These are phyloP conservation scores for Macrophomina phaseolina DNA, from an alignment of 2,329 filamentous ascomycete species.

Conservation along the genomic window DNA sequence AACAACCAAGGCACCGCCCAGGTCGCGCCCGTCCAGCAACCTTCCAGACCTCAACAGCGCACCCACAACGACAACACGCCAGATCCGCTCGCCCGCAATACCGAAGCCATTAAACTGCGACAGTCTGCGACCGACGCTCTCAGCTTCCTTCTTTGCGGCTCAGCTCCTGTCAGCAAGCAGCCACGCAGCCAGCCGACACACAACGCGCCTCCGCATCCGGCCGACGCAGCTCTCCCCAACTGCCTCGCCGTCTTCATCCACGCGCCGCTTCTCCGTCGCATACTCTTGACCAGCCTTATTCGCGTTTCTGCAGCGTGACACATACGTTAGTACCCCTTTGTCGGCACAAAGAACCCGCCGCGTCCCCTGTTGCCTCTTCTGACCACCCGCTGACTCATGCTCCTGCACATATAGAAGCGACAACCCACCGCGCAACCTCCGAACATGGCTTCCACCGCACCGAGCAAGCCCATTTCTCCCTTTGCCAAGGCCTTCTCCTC, in stretches of 20 bases:
- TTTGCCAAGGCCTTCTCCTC: slow-evolving; percentile 47
- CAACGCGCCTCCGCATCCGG: slow-evolving; percentile 27
- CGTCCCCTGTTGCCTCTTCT: slow-evolving; percentile 23
- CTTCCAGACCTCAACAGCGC: slow-evolving; percentile 15
- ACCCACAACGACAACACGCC: not conserved
- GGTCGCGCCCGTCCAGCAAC: slow-evolving; percentile 5
- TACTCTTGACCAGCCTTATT: not conserved
- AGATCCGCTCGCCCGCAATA: slow-evolving; percentile 4
- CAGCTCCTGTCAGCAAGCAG: slow-evolving; percentile 22
- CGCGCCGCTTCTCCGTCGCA: slow-evolving; percentile 6
- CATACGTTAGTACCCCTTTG: slow-evolving; percentile 13
- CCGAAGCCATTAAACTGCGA: slow-evolving; percentile 2
- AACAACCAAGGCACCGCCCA: slow-evolving; percentile 21
- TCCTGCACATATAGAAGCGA: slow-evolving; percentile 29
- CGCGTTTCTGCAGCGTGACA: slow-evolving; percentile 9
- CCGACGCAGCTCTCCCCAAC: slow-evolving; percentile 15
- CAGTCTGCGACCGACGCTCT: slow-evolving; percentile 24
- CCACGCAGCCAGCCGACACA: slow-evolving; percentile 10
- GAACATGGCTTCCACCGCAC: slow-evolving; percentile 44
- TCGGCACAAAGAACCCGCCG: slow-evolving; percentile 8
- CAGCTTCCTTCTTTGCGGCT: slow-evolving; percentile 11
- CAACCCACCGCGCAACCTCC: slow-evolving; percentile 27
- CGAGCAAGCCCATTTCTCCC: slow-evolving; percentile 46
- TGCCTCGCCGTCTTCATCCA: slow-evolving; percentile 25
- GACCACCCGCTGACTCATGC: slow-evolving; percentile 37